Base-by-base conservation (phyloP, 2,329 filamentous ascomycete species). In the Neofusicoccum umdonicola region DNA sequence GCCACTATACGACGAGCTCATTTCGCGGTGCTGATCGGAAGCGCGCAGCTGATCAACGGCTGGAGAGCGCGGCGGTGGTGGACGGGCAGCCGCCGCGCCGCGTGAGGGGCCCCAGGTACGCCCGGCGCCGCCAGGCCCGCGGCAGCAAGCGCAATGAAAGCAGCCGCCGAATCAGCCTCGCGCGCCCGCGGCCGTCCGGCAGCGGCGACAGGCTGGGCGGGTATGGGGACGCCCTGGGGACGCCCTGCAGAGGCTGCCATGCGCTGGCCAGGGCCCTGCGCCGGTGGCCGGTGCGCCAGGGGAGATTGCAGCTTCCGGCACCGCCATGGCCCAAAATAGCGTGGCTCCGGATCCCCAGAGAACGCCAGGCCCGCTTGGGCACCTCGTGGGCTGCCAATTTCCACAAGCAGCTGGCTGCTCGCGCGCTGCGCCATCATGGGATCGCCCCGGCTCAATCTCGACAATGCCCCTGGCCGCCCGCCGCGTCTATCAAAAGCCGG, bases 371-470 rank as follows among this genome's bases (percentile, higher is more conserved):
- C 37, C 52, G 37, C 19, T 42, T 22, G 37, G 52, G 52, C 56
- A 37, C 22, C 8, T 8, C 42, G 42, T 35, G 56, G 56, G 15
- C 56, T 60, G 27, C 52, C 62, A 64, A 64, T 64, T 63, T 54
- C 61, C 61, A 48, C 50, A 47, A 37, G 47, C 61, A 27, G 39
- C 17, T 34, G 31, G 27, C 7, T 27, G 8, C 12, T 34, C 31
- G 27, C 31, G 22, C 48, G 37, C 56, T 60, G 56, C 45, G 58
- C 58, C 58, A 51, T 62, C 19, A n/a, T 37, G 42, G 15, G 61
- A 63, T 63, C 61, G 61, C 61, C 61, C 39, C 44, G 39, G 61
- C 48, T 44, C 63, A 60, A 60, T 60, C 63, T 58, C 44, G n/a
- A 19, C 52, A 19, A 9, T 27, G 35, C 63, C 63, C 54, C 63